Evolutionary conservation across 2,329 filamentous ascomycete genomes (phyloP), one percentile per base, ranked within the genome.

Genomic region (Penicillium sp.): DNA sequence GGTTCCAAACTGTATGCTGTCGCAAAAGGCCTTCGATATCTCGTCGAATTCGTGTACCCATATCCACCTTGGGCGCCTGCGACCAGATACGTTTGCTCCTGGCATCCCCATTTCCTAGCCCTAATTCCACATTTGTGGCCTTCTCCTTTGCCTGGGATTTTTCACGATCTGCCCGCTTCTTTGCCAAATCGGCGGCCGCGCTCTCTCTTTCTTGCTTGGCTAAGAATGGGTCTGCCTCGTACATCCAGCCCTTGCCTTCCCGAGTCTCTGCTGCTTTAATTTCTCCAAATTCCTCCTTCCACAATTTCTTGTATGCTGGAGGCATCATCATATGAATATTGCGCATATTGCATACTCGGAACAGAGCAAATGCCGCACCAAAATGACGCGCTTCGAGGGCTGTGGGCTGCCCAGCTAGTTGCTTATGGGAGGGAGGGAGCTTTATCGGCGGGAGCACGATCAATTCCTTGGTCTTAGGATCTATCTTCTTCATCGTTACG

Each of bases 251-350:
- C 61, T 85, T 85, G 7, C 83, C 92, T 40, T 90, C 87, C 68
- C 87, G 89, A 47, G 90, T 79, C 66, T 97, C 93, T 64, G 86
- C 83, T 61, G 85, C 85, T 75, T 97, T 97, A 61, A 97, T 78
- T 4, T 85, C 83, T 60, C 89, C 84, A 64, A 99, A 96, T 56
- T 92, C 87, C 6, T 85, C 85, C 71, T 95, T 96, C 94, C 94
- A 99, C 40, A 97, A 78, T 61, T 90, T 85, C 69, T 88, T 89
- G 75, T 97, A 95, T 57, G 89, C 89, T 0, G 94, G 94, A 24
- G 94, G 94, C 62, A 99, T 81, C 78, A 92, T 93, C 79, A 92
- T 95, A 70, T 96, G 91, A 66, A 97, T 85, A 71, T 97, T 97
- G 75, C 92, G 92, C 87, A 95, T 96, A 70, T 89, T 97, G 74